phyloP scores from a whole-genome alignment of 805 yeast genomes.

The Saturnispora saitoi region DNA sequence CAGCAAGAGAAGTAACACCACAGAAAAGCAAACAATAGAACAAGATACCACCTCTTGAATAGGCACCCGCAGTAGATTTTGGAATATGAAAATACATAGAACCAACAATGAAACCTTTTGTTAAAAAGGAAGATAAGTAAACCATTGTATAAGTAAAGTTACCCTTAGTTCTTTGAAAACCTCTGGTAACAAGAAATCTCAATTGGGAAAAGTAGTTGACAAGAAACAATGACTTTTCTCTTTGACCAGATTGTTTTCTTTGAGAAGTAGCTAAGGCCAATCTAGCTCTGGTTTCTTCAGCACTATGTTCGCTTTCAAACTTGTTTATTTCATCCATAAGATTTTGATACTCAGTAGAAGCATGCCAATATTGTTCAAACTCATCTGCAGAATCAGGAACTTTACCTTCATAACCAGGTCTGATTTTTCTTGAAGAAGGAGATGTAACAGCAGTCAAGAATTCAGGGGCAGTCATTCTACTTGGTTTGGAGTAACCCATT shows the following conservation, averaged over 20 bases:
- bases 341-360: slow-evolving; percentile 43
- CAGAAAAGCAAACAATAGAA: slow-evolving; percentile 53
- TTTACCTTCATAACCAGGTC: slow-evolving; percentile 44
- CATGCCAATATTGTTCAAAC: slow-evolving; percentile 50
- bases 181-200: slow-evolving; percentile 44
- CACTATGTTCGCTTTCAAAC: slow-evolving; percentile 29
- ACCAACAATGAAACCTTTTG: slow-evolving; percentile 53
- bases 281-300: slow-evolving; percentile 33
- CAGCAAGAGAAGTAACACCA: slow-evolving; percentile 56
- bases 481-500: slow-evolving; percentile 60
- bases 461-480: slow-evolving; percentile 63
- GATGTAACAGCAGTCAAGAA: slow-evolving; percentile 60
- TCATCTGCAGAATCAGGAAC: slow-evolving; percentile 51
- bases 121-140: slow-evolving; percentile 44
- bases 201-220: slow-evolving; percentile 43
- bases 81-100: slow-evolving; percentile 49
- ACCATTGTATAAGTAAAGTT: slow-evolving; percentile 50
- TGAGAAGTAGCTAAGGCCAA: slow-evolving; percentile 33
- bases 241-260: slow-evolving; percentile 31
- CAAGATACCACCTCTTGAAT: slow-evolving; percentile 53
- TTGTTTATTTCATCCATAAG: slow-evolving; percentile 32
- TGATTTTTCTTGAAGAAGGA: slow-evolving; percentile 46
- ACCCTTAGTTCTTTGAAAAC: slow-evolving; percentile 50
- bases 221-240: slow-evolving; percentile 29
- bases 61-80: slow-evolving; percentile 47